Evolutionary conservation across 768 basidiomycete species (phyloP), one percentile per base, ranked within the genome.

Genomic region (Lactifluus echinatus): DNA sequence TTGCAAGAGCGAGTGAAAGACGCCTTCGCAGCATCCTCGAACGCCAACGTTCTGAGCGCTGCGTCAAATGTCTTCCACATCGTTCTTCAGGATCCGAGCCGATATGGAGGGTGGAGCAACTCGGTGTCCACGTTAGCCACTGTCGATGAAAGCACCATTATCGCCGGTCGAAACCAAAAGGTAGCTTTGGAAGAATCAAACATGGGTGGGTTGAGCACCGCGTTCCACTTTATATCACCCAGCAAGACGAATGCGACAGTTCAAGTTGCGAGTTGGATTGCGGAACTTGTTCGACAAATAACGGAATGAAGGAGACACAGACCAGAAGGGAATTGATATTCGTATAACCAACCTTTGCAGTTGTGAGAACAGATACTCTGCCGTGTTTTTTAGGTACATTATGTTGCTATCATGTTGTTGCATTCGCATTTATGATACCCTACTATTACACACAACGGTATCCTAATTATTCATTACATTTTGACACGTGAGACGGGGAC

Each of bases 11-110:
- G 80, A 58, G 81, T 92, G 66, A 83, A 80, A 63, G 85, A 85
- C 21, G 76, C 80, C 0, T 85, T 91, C 64, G 77, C 83, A 17
- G 83, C 78, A 56, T 83, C 85, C 3, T 82, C 85, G 15, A 91
- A 88, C 61, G 75, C 87, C 11, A 72, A 74, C 2, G 84, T 91
- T 64, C 80, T 91, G 56, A 77, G 77, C 39, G 78, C 83, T 11
- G 84, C 83, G 28, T 86, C 88, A n/a, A 83, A 76, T 58, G 80
- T 92, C 53, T 89, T 89, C 75, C 80, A 83, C 17, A 75, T 85
- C 29, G 79, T 85, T 8, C 73, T 85, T 59, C 76, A 80, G 58
- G 85, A 87, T 56, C 68, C 75, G 50, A 68, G 70, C 44, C 76
- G 72, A 51, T 67, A 66, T n/a, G 68, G 70, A 17, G 64, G 72